phyloP scores from a whole-genome alignment of 306 rosid species.

The Clitoria ternatea region DNA sequence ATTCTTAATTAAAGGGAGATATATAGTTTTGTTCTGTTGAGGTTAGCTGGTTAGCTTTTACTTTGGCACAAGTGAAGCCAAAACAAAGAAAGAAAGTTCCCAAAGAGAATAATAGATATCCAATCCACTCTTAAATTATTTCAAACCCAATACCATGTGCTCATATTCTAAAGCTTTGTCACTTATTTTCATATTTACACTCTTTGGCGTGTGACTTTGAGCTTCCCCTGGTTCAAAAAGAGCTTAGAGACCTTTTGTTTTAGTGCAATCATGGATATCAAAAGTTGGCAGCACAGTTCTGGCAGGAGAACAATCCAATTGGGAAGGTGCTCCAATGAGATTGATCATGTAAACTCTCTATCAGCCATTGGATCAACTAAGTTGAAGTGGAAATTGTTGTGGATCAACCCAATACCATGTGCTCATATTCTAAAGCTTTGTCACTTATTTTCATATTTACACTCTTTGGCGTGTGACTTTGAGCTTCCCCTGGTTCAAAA shows the following conservation, averaged over 20 bases:
- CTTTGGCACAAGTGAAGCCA: not conserved
- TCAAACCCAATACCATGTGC: not conserved
- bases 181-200: not conserved
- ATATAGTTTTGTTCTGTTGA: not conserved
- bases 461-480: not conserved
- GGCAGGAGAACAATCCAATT: conserved; percentile 33
- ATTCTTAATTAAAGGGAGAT: not conserved
- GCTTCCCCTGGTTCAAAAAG: not conserved
- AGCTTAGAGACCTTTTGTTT: not conserved
- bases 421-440: not conserved
- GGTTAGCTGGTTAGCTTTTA: not conserved
- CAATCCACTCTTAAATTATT: not conserved
- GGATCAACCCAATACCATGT: too few species aligned
- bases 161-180: not conserved
- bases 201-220: not conserved
- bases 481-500: not conserved
- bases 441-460: not conserved
- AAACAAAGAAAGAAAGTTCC: not conserved
- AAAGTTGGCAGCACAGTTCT: conserved; percentile 31
- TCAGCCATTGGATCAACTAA: not conserved
- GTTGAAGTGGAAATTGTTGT: conserved; percentile 31
- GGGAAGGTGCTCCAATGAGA: conserved; percentile 15
- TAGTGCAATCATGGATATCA: conserved; percentile 29
- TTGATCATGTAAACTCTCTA: not conserved
- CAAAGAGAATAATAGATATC: not conserved